Base-by-base conservation (phyloP, 345 rosid genomes). In the Populus ilicifolia region DNA sequence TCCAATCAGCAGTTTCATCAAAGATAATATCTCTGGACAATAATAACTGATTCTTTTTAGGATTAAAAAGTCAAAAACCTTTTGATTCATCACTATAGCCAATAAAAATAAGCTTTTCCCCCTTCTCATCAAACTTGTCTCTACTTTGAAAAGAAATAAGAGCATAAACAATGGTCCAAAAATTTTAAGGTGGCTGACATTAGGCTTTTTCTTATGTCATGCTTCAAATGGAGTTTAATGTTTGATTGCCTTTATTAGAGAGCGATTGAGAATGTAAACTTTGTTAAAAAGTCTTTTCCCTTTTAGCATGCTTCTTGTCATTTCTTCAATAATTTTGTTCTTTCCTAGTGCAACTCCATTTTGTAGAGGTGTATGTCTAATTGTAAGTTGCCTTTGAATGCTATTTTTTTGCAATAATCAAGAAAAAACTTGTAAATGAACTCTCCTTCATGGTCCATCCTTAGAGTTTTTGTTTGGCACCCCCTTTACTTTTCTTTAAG, bases 351-450 rank as follows among this genome's bases (percentile, higher is more conserved):
- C 1, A 6, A 63, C 33, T 29, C 5, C 1, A 10, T 23, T n/a
- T 0, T 1, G 5, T 1, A 8, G 0, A 8, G 2, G 2, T 2
- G 35, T 63, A 11, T 29, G 9, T 14, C 21, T 0, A 0, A 29
- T 0, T 12, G 2, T 27, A 13, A 27, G 7, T 27, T 63, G 8
- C 38, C 38, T 63, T 63, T 63, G 0, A 9, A 63, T 63, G 7
- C 0, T 20, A 9, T 63, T 12, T 63, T 8, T 63, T 4, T 29
- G 18, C 8, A 27, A 12, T 27, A 25, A 11, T 63, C 67, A 11
- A 63, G 14, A 33, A 63, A 64, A 25, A 2, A 3, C 8, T 4
- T 63, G 38, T 27, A 63, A 14, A 29, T 12, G 0, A 63, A 63
- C 18, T 63, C 67, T 63, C 35, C 21, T 9, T 5, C 67, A 25